A percentile compares a stretch with the other conserved stretches of the same genome.
phyloP scores from a whole-genome alignment of 768 basidiomycete genomes.

The Amylocystis lapponica region DNA sequence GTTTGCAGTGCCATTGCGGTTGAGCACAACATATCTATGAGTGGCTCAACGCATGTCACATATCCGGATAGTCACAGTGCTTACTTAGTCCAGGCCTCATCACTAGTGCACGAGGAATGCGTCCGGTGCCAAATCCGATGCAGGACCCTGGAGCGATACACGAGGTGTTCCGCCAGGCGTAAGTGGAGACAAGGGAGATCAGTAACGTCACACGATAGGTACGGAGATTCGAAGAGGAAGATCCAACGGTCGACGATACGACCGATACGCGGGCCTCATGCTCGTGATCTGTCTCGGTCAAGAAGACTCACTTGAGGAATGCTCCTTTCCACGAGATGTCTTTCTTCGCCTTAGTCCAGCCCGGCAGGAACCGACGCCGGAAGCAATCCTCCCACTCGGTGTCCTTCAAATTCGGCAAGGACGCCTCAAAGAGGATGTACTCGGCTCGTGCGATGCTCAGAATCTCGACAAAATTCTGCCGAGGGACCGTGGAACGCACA shows the following conservation, averaged over 20 bases:
- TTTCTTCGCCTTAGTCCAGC: slow-evolving; percentile 70
- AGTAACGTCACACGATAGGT: no score
- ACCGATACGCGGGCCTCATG: no score
- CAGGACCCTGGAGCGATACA: slow-evolving; percentile 39
- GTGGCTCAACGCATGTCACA: background rate
- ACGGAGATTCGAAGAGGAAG: no score
- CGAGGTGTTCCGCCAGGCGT: background rate
- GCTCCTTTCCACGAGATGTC: slow-evolving; percentile 57
- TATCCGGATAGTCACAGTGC: slow-evolving; percentile 9
- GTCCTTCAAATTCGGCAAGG: slow-evolving; percentile 60
- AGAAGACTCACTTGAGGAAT: slow-evolving; percentile 52
- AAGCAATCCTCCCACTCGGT: slow-evolving; percentile 76
- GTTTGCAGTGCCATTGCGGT: slow-evolving; percentile 72
- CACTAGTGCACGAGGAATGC: slow-evolving; percentile 62
- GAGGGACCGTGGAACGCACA: slow-evolving; percentile 57
- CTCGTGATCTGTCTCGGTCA: no score
- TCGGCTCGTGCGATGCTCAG: slow-evolving; percentile 53
- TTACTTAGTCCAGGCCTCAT: slow-evolving; percentile 83
- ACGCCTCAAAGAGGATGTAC: slow-evolving; percentile 63
- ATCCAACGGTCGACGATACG: no score
- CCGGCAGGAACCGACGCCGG: slow-evolving; percentile 62
- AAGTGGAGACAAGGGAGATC: background rate
- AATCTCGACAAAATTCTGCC: slow-evolving; percentile 78
- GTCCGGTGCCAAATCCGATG: slow-evolving; percentile 66
- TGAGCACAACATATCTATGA: slow-evolving; percentile 64